Conservation (phyloP, 179 eudicot genomes). For the Kewa caespitosa region DNA sequence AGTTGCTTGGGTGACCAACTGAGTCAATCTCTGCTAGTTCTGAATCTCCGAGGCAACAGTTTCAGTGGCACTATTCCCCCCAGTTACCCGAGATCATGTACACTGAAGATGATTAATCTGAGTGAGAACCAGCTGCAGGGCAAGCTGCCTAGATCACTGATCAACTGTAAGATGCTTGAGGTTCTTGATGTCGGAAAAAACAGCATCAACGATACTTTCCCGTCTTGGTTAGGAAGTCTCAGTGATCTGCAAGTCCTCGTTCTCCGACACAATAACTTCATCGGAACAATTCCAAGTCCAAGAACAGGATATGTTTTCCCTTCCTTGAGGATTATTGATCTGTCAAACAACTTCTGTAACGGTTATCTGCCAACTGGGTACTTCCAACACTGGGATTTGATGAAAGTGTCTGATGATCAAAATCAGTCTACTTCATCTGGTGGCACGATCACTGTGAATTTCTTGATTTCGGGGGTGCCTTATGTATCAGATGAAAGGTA, state of each 20-base stretch:
- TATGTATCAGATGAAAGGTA: neutral
- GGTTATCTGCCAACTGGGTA: conserved; percentile 26
- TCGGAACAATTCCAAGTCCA: conserved; percentile 22
- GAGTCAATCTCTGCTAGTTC: neutral
- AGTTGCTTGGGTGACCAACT: conserved; percentile 17
- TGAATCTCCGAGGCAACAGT: conserved; percentile 21
- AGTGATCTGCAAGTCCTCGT: conserved; percentile 35
- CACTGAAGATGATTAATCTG: conserved; percentile 24
- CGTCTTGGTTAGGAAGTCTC: conserved; percentile 29
- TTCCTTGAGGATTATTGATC: conserved; percentile 36
- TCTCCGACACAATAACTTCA: conserved; percentile 31
- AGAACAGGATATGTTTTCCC: conserved; percentile 8
- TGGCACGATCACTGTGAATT: neutral
- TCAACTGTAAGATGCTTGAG: neutral
- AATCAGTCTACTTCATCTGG: neutral
- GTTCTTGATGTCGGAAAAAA: conserved; percentile 8
- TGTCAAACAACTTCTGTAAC: conserved; percentile 29
- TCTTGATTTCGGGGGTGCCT: neutral
- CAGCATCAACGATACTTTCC: conserved; percentile 20
- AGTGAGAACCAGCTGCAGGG: conserved; percentile 26
- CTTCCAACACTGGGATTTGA: conserved; percentile 26
- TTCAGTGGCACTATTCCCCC: conserved; percentile 17
- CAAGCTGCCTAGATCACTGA: conserved; percentile 4
- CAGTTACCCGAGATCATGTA: conserved; percentile 17
- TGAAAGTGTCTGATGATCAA: conserved; percentile 17